Base-by-base conservation (phyloP, 129 eudicot genomes). In the Centrapalus pauciflorus region DNA sequence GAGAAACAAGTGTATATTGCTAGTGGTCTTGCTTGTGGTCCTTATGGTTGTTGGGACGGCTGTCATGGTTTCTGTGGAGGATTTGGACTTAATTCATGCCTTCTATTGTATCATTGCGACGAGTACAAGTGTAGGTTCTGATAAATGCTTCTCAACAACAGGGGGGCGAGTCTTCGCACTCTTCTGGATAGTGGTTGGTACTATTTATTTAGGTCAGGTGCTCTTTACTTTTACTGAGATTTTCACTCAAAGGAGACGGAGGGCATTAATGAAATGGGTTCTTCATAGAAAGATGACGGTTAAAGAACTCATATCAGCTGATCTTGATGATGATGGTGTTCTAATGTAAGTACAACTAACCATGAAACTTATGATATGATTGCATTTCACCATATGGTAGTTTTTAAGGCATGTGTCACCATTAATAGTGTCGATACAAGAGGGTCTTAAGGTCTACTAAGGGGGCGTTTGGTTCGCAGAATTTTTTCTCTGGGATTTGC, bases 121-220 rank as follows among this genome's bases (percentile, higher is more conserved):
- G 9, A 81, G 89, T 49, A 93, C 99, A 14, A 88, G 92, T 49
- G 78, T 93, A 58, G 99, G 99, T 10, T 93, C 90, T 20, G 95
- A 89, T 48, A 81, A 84, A 61, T 88, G 99, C 65, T 93, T 93
- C 74, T 86, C 99, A 0, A 86, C 99, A 5, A 61, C 69, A 78
- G 86, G 86, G 5, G 99, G 99, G 30, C 93, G 99, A 3, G 75
- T 86, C 35, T 93, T 93, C 70, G 99, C 99, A 7, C 70, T 89
- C 13, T 78, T 86, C 40, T 93, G 99, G 99, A 93, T 93, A 76
- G 60, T 89, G 75, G 62, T 81, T 1, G 86, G 99, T 65, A 88
- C 96, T 23, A 41, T 93, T 23, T 84, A 92, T 57, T 76, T 89
- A 61, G 99, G 77, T 35, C 99, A 93, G 87, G 79, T 89, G 77